Conservation (phyloP, 2,329 filamentous ascomycete species). For the Xylariaceae sp. region DNA sequence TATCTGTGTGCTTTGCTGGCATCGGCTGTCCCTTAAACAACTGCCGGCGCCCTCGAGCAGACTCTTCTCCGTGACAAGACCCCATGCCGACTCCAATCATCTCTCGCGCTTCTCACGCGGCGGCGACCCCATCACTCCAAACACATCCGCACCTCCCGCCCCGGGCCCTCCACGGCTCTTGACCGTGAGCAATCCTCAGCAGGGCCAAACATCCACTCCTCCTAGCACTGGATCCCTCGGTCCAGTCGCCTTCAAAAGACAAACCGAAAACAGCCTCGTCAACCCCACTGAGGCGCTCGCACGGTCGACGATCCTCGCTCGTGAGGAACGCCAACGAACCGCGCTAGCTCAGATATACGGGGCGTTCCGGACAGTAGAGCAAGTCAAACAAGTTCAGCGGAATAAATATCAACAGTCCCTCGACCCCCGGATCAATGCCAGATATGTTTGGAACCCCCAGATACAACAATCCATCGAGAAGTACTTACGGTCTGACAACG, state of each 20-base stretch:
- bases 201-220: background rate
- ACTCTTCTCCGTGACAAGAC: conserved; percentile 1
- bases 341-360: too few species aligned
- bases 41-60: background rate
- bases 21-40: conserved; percentile 12
- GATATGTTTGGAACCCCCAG: conserved; percentile 17
- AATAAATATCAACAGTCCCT: too few species aligned
- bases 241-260: background rate
- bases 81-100: background rate
- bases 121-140: background rate
- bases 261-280: background rate
- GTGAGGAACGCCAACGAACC: background rate
- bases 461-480: conserved; percentile 19
- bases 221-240: background rate
- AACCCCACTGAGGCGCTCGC: background rate
- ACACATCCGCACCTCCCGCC: background rate
- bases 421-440: conserved; percentile 8
- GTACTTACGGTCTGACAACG: conserved; percentile 4
- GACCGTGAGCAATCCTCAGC: background rate
- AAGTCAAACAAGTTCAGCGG: background rate
- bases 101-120: background rate
- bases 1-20: conserved; percentile 22
- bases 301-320: background rate
- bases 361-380: too few species aligned
- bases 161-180: background rate